Evolutionary conservation across 805 yeast genomes (phyloP).

Genomic region (Priceomyces carsonii): DNA sequence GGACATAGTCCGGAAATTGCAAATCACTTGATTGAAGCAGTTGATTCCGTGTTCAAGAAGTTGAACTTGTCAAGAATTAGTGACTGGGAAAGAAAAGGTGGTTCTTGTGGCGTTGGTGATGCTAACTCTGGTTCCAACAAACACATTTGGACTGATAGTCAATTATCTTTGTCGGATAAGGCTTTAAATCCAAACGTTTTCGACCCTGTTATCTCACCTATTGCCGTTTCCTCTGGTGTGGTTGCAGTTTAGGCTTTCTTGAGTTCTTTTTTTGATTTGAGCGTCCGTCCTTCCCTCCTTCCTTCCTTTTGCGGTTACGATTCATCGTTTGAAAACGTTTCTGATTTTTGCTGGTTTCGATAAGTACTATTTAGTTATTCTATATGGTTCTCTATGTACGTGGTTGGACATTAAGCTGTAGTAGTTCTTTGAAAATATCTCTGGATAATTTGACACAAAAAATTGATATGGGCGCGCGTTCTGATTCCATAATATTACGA

Average conservation of each 20-base stretch:
- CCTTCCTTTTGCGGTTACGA: too few relatives aligned
- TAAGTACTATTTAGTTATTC: too few relatives aligned
- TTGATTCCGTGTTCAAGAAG: conserved; percentile 78
- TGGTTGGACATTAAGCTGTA: too few relatives aligned
- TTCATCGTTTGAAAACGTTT: too few relatives aligned
- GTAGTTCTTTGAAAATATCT: too few relatives aligned
- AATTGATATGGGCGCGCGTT: conserved; percentile 1
- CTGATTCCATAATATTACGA: conserved; percentile 2
- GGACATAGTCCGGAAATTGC: conserved; percentile 82
- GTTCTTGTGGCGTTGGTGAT: conserved; percentile 88
- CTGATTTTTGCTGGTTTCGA: too few relatives aligned
- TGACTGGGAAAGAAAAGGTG: conserved; percentile 81
- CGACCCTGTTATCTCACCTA: conserved; percentile 60
- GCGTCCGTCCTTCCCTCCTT: too few relatives aligned
- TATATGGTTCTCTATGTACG: too few relatives aligned
- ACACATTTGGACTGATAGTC: conserved; percentile 88
- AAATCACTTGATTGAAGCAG: conserved; percentile 72
- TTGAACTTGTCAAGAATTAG: conserved; percentile 70
- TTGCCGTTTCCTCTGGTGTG: conserved; percentile 74
- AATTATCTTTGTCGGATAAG: conserved; percentile 60
- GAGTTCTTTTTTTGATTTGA: too few relatives aligned
- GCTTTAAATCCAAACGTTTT: conserved; percentile 68
- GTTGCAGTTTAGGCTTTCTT: conserved; percentile 4
- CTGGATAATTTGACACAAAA: too few relatives aligned
- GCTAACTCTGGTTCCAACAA: conserved; percentile 43